phyloP scores from a whole-genome alignment of 2,329 filamentous ascomycete species.

The Stemphylium beticola region DNA sequence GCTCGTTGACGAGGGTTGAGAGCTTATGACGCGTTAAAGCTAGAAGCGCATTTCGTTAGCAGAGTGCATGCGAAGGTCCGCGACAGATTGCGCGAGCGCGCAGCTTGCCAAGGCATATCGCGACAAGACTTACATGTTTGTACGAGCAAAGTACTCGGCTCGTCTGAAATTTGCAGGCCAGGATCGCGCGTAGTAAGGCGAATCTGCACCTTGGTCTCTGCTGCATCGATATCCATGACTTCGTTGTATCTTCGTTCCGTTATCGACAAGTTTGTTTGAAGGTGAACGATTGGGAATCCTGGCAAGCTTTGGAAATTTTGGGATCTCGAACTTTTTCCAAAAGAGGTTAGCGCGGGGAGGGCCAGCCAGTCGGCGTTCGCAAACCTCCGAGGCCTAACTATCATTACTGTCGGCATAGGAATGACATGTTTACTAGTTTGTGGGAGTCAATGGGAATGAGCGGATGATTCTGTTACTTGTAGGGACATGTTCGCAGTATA shows the following conservation, averaged over 20 bases:
- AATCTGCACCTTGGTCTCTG: slow-evolving; percentile 45
- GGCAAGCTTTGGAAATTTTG: slow-evolving; percentile 37
- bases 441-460: too few species aligned
- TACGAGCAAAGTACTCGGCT: slow-evolving; percentile 40
- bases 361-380: slow-evolving; percentile 30
- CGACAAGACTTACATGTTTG: slow-evolving; percentile 39
- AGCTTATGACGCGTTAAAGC: slow-evolving; percentile 51
- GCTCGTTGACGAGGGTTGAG: slow-evolving; percentile 68
- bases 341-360: slow-evolving; percentile 34
- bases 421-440: not conserved
- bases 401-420: too few species aligned
- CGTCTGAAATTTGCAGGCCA: slow-evolving; percentile 41
- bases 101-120: not conserved
- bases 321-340: slow-evolving; percentile 32
- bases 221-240: slow-evolving; percentile 34
- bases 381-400: slow-evolving; percentile 19
- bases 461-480: too few species aligned
- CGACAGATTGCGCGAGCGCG: not conserved
- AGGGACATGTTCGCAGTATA: too few species aligned
- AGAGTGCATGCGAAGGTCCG: not conserved
- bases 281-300: slow-evolving; percentile 20
- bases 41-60: slow-evolving; percentile 23
- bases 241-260: slow-evolving; percentile 6
- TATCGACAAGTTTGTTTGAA: slow-evolving; percentile 4
- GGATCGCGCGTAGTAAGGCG: slow-evolving; percentile 44